These are phyloP conservation scores for Fusarium tanahbumbuense DNA, from an alignment of 2,329 filamentous ascomycete species.

Conservation along the genomic window DNA sequence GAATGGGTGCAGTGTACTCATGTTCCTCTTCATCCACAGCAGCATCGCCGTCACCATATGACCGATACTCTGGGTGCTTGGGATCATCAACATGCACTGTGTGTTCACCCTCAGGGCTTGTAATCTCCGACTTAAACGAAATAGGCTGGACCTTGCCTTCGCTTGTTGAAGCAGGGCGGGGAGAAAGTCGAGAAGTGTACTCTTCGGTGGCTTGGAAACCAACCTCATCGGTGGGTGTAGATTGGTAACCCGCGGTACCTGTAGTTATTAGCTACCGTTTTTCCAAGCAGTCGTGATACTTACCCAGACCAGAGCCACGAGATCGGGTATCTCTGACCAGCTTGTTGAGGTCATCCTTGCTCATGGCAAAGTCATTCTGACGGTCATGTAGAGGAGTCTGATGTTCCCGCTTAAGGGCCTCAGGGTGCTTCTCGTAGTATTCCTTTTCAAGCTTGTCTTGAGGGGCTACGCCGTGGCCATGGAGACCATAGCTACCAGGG, in stretches of 20 bases:
- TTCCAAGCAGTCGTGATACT: constrained; percentile 41
- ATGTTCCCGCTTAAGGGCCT: constrained; percentile 80
- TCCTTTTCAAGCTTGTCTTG: constrained; percentile 88
- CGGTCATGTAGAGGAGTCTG: constrained; percentile 67
- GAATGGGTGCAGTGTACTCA: constrained; percentile 79
- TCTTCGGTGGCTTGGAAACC: constrained; percentile 90
- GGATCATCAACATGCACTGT: constrained; percentile 80
- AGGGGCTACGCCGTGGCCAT: constrained; percentile 82
- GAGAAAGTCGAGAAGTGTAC: constrained; percentile 80
- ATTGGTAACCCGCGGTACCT: constrained; percentile 74
- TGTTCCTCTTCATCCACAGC: constrained; percentile 69
- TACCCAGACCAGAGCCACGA: constrained; percentile 64
- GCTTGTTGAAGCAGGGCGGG: constrained; percentile 60
- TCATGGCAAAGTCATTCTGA: constrained; percentile 81
- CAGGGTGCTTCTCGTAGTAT: constrained; percentile 93
- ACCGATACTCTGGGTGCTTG: constrained; percentile 53
- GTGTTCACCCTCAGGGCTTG: constrained; percentile 63
- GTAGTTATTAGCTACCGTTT: constrained; percentile 33
- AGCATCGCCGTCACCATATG: constrained; percentile 54
- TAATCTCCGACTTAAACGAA: constrained; percentile 49
- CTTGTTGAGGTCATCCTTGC: constrained; percentile 89
- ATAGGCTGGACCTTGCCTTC: constrained; percentile 29
- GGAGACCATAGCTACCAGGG: constrained; percentile 91
- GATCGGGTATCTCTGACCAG: constrained; percentile 80
- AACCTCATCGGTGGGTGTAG: constrained; percentile 90